These are phyloP conservation scores for Phlebiopsis gigantea DNA, from an alignment of 768 basidiomycete species.

Conservation along the genomic window DNA sequence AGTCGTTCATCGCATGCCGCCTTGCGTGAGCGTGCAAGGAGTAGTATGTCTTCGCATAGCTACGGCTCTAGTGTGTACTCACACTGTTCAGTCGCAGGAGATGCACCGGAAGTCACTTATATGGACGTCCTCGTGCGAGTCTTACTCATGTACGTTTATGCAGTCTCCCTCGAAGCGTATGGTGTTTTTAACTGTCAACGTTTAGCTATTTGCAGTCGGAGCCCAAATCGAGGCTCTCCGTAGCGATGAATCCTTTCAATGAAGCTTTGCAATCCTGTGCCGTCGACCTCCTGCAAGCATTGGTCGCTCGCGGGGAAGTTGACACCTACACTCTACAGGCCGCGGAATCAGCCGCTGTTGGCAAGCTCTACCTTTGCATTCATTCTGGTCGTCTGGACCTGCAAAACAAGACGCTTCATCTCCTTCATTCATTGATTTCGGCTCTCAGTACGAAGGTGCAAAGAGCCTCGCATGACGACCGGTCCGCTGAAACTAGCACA, in stretches of 20 bases:
- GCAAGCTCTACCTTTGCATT: conserved; percentile 70
- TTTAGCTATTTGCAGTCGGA: conserved; percentile 75
- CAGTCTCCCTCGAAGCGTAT: not conserved
- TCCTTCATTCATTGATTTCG: conserved; percentile 82
- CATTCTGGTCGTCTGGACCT: conserved; percentile 70
- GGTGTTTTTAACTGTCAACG: not conserved
- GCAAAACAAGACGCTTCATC: conserved; percentile 90
- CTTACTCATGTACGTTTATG: conserved; percentile 46
- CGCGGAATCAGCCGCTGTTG: conserved; percentile 66
- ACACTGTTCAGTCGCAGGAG: conserved; percentile 11
- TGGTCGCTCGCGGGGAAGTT: conserved; percentile 79
- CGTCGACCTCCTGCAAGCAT: conserved; percentile 77
- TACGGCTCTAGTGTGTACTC: not conserved
- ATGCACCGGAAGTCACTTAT: conserved; percentile 50
- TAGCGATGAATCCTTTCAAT: conserved; percentile 59
- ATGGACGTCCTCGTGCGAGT: conserved; percentile 73
- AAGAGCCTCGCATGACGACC: conserved; percentile 17
- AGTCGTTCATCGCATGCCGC: conserved; percentile 61
- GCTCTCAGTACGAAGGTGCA: conserved; percentile 23
- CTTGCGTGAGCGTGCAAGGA: conserved; percentile 55
- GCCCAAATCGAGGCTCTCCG: conserved; percentile 42
- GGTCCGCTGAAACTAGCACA: conserved; percentile 25
- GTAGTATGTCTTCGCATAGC: conserved; percentile 39
- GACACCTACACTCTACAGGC: conserved; percentile 52
- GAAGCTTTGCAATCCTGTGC: conserved; percentile 63